A percentile compares a stretch with the other conserved stretches of the same genome.
Evolutionary conservation across 2,329 filamentous ascomycete species (phyloP).

Genomic region (Xylaria sp.): DNA sequence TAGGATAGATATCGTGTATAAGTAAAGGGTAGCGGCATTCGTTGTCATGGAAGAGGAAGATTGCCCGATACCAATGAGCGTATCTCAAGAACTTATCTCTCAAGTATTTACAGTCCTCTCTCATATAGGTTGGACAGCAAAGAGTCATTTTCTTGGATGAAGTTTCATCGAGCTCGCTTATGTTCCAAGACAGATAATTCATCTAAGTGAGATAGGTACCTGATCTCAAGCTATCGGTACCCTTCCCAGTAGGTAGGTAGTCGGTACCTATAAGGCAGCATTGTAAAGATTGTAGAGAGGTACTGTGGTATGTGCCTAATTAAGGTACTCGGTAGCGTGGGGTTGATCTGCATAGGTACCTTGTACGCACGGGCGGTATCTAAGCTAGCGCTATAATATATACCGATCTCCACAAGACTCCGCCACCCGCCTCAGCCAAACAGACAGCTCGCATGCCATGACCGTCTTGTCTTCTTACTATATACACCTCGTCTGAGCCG

Average conservation of each 20-base stretch:
- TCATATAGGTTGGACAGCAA: neutral
- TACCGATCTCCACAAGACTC: conserved; percentile 12
- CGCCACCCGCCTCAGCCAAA: conserved; percentile 27
- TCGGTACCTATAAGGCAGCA: too few relatives aligned
- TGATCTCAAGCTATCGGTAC: too few relatives aligned
- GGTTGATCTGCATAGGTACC: neutral
- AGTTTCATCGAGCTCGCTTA: too few relatives aligned
- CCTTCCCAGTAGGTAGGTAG: too few relatives aligned
- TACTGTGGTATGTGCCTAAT: too few relatives aligned
- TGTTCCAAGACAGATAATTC: too few relatives aligned
- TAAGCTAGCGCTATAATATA: neutral
- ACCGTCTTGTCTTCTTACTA: conserved; percentile 9
- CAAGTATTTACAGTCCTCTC: neutral
- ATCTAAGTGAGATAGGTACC: too few relatives aligned
- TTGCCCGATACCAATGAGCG: neutral
- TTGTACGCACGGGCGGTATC: neutral
- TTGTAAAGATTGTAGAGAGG: too few relatives aligned
- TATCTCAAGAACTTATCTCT: neutral
- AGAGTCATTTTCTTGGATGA: too few relatives aligned
- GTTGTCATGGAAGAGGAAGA: neutral
- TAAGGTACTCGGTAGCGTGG: too few relatives aligned
- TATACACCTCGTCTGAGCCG: conserved; percentile 30
- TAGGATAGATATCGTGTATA: conserved; percentile 26
- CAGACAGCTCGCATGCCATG: conserved; percentile 4
- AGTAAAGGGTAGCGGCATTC: neutral